phyloP scores from a whole-genome alignment of 176 grass and related monocot species.

The barley (Hordeum vulgare) region MorexV3_pseudomolecules_assembly NC_058519.1:129145365-129145864 shows the following conservation, averaged over 20 bases:
- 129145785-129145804: constrained; percentile 99
- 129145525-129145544: constrained; percentile 87
- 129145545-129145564: constrained; percentile 53
- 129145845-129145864: constrained; percentile 25
- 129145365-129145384: constrained; percentile 1
- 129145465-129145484: constrained; percentile 36
- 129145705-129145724: constrained; percentile 32
- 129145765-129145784: constrained; percentile 40
- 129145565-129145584: constrained; percentile 77
- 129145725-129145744: constrained; percentile 48
- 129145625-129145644: constrained; percentile 65
- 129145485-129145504: constrained; percentile 44
- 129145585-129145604: constrained; percentile 88
- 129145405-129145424: neutral
- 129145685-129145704: constrained; percentile 31
- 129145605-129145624: constrained; percentile 63
- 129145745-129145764: constrained; percentile 95
- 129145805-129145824: constrained; percentile 93
- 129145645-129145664: constrained; percentile 46
- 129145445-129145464: constrained; percentile 45
- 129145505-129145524: constrained; percentile 98
- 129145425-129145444: constrained; percentile 26
- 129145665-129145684: constrained; percentile 11
- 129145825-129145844: constrained; percentile 68
- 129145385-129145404: neutral